Evolutionary conservation across 2,329 filamentous ascomycete genomes (phyloP).

Genomic region (Salinomyces thailandicus): DNA sequence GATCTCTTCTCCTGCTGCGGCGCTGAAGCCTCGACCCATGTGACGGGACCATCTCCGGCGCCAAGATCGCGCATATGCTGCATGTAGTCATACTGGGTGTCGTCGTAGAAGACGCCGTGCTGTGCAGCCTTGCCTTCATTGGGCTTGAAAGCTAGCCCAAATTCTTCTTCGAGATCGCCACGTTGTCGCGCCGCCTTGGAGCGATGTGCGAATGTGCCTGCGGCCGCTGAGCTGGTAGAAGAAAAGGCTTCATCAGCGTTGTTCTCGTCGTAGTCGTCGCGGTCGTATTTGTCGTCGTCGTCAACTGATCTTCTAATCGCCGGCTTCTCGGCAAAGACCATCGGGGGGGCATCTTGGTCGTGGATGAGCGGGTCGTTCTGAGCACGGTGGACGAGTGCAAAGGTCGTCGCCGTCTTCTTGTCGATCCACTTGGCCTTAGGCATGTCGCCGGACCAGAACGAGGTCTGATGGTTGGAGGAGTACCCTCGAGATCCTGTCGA

Average conservation of each 20-base stretch:
- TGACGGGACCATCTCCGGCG: slow-evolving; percentile 52
- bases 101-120: slow-evolving; percentile 89
- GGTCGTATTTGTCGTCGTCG: slow-evolving; percentile 14
- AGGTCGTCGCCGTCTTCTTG: slow-evolving; percentile 88
- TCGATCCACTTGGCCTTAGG: slow-evolving; percentile 40
- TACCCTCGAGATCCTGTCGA: not conserved
- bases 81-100: slow-evolving; percentile 98
- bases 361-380: slow-evolving; percentile 97
- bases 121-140: slow-evolving; percentile 96
- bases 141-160: slow-evolving; percentile 60
- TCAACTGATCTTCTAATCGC: slow-evolving; percentile 11
- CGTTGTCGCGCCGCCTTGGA: slow-evolving; percentile 35
- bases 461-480: too few species aligned
- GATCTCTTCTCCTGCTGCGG: slow-evolving; percentile 38
- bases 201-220: slow-evolving; percentile 21
- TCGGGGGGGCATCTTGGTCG: slow-evolving; percentile 76
- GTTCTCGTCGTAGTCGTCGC: too few species aligned
- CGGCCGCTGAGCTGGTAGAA: slow-evolving; percentile 27
- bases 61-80: slow-evolving; percentile 88
- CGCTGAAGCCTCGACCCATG: slow-evolving; percentile 65
- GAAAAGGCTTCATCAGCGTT: slow-evolving; percentile 15
- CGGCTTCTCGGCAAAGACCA: slow-evolving; percentile 63
- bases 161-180: slow-evolving; percentile 63
- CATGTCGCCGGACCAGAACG: too few species aligned
- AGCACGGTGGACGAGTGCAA: slow-evolving; percentile 86